phyloP scores from a whole-genome alignment of 2,329 filamentous ascomycete genomes.

The Didymella lethalis region DNA sequence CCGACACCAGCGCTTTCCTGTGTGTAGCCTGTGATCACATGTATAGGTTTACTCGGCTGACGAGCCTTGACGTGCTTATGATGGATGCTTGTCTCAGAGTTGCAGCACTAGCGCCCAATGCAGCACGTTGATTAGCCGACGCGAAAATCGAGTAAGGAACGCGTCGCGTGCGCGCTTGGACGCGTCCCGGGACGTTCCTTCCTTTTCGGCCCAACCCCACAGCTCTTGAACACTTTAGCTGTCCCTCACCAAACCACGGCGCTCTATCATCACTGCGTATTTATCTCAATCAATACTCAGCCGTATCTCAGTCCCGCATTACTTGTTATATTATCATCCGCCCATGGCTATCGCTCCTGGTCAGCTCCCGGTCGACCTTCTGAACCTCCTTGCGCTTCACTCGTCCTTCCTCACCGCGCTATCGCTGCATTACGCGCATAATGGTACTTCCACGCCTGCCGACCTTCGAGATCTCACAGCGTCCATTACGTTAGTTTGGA shows the following conservation, averaged over 20 bases:
- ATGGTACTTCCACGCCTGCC: conserved; percentile 55
- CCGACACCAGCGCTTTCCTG: no score
- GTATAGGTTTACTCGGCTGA: not conserved
- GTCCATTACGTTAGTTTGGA: conserved; percentile 55
- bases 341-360: conserved; percentile 43
- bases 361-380: conserved; percentile 53
- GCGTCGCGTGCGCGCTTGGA: conserved; percentile 37
- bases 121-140: conserved; percentile 37
- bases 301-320: conserved; percentile 30
- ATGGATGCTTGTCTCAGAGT: not conserved
- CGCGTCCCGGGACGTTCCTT: conserved; percentile 37
- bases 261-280: conserved; percentile 22
- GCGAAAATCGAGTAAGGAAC: conserved; percentile 22
- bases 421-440: conserved; percentile 60
- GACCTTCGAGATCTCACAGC: conserved; percentile 52
- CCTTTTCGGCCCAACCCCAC: conserved; percentile 41
- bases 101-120: conserved; percentile 6
- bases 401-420: conserved; percentile 59
- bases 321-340: conserved; percentile 29
- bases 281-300: conserved; percentile 14
- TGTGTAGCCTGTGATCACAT: not conserved
- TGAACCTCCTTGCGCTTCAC: conserved; percentile 56
- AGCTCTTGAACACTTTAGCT: conserved; percentile 35
- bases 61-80: not conserved
- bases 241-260: conserved; percentile 23